phyloP scores from a whole-genome alignment of 441 rosid genomes.

The Manihot esculenta region DNA sequence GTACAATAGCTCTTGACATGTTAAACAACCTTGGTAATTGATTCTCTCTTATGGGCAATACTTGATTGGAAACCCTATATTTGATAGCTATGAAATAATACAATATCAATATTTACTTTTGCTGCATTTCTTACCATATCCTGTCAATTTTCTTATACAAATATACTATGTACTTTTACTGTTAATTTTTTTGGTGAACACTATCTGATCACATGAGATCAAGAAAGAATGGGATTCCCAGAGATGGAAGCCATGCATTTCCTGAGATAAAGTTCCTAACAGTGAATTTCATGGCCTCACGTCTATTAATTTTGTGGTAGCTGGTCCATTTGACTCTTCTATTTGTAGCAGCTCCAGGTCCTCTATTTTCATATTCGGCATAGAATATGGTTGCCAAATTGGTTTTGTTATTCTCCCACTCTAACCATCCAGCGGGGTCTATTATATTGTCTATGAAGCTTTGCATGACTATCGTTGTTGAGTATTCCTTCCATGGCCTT shows the following conservation, averaged over 20 bases:
- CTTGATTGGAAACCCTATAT: too few species aligned
- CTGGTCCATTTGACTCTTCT: not conserved
- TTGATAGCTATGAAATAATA: not conserved
- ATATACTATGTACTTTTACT: too few species aligned
- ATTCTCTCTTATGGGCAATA: too few species aligned
- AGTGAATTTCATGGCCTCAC: not conserved
- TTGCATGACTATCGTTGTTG: not conserved
- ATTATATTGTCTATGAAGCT: constrained; percentile 1
- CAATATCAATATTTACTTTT: too few species aligned
- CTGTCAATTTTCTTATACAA: too few species aligned
- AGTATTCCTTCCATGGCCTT: too few species aligned
- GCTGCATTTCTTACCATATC: too few species aligned
- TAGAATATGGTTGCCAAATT: not conserved
- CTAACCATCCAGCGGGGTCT: not conserved
- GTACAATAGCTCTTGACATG: not conserved
- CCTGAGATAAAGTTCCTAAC: not conserved
- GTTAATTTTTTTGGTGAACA: not conserved
- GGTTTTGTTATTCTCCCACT: not conserved
- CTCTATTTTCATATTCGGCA: constrained; percentile 4
- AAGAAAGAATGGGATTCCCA: not conserved
- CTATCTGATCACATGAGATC: not conserved
- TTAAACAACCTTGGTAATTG: not conserved
- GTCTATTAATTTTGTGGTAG: not conserved
- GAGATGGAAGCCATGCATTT: not conserved
- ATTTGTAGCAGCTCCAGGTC: not conserved